Evolutionary conservation across 768 basidiomycete genomes (phyloP).

Genomic region (Hygrophorus russula): DNA sequence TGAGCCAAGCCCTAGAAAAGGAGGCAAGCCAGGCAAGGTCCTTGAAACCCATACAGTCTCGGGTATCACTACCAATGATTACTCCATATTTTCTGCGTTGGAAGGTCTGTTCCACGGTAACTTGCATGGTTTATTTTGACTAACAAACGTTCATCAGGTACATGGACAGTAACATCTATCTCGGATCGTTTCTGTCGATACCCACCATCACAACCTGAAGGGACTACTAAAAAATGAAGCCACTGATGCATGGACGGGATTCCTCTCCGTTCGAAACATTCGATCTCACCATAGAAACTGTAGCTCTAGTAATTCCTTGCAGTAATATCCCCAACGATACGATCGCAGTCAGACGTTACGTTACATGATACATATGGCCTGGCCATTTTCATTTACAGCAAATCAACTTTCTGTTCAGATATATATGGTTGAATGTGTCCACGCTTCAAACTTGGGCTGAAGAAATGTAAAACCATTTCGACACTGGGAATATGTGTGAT

Average conservation of each 20-base stretch:
- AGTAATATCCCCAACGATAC: too few relatives aligned
- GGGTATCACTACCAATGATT: conserved; percentile 59
- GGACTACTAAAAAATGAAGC: background rate
- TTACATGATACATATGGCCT: background rate
- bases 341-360: too few relatives aligned
- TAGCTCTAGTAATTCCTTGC: background rate
- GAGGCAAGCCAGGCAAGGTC: conserved; percentile 63
- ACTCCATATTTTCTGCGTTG: conserved; percentile 84
- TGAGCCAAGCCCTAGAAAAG: conserved; percentile 57
- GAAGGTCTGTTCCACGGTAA: conserved; percentile 52
- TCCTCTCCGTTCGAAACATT: too few relatives aligned
- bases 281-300: too few relatives aligned
- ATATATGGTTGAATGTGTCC: background rate
- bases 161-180: conserved; percentile 89
- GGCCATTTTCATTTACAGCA: conserved; percentile 3
- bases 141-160: conserved; percentile 37
- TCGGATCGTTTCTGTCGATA: conserved; percentile 86
- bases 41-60: conserved; percentile 89
- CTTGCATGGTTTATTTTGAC: background rate
- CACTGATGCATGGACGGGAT: background rate
- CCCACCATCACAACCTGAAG: conserved; percentile 57
- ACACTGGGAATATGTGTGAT: conserved; percentile 36
- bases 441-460: conserved; percentile 61
- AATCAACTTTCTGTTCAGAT: conserved; percentile 1
- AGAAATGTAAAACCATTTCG: conserved; percentile 92